These are phyloP conservation scores for Sphagnum tenellum DNA, from an alignment of 225 moss, liverwort and hornwort genomes.

Conservation along the genomic window DNA sequence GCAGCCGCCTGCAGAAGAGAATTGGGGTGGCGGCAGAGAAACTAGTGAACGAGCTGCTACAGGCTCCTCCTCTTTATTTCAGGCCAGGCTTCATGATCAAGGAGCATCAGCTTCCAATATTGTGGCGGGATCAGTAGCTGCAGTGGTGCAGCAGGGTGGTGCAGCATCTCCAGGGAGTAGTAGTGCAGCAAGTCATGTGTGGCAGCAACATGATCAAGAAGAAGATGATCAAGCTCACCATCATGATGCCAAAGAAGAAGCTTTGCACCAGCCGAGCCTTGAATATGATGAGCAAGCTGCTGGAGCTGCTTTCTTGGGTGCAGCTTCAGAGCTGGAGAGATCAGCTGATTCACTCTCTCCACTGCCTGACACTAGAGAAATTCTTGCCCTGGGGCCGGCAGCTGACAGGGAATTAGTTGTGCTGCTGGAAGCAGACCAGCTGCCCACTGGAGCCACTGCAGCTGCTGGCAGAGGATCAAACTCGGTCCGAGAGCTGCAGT, in stretches of 20 bases:
- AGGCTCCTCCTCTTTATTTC: too few species aligned
- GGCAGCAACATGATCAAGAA: too few species aligned
- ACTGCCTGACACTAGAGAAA: background rate
- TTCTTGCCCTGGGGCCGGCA: background rate
- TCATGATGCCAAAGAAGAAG: background rate
- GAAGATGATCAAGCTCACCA: background rate
- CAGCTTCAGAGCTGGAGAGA: background rate
- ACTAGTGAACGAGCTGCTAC: too few species aligned
- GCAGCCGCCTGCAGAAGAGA: background rate
- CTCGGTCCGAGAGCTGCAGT: background rate
- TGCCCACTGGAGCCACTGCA: background rate
- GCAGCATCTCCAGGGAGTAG: background rate
- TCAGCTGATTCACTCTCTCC: background rate
- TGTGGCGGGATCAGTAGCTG: too few species aligned
- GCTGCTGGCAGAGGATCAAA: background rate
- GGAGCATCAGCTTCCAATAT: too few species aligned
- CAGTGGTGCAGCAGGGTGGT: too few species aligned
- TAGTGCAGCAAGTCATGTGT: too few species aligned
- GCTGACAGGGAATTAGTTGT: background rate
- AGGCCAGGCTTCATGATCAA: too few species aligned
- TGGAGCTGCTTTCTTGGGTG: background rate
- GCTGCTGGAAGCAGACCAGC: background rate
- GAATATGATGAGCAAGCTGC: background rate
- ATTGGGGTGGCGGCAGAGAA: background rate
- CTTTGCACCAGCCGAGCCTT: constrained; percentile 1